Conservation (phyloP, 495 filamentous ascomycete species). For the Rhypophila decipiens region DNA sequence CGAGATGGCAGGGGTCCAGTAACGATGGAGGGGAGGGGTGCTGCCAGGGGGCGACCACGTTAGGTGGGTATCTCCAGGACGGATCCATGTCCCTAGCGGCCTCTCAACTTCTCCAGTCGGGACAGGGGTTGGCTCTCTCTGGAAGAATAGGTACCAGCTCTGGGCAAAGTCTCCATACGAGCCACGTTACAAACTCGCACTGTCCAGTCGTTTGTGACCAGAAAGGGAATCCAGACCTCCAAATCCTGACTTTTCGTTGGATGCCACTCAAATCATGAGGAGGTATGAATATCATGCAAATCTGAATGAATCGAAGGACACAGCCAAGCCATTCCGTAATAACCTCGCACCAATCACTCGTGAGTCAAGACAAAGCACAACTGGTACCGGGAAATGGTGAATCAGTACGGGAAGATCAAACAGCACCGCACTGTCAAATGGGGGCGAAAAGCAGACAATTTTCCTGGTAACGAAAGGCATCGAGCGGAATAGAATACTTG, state of each 20-base stretch:
- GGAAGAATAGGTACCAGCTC: not conserved
- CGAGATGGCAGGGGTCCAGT: slow-evolving; percentile 10
- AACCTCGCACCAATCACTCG: no score
- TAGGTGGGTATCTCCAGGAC: slow-evolving; percentile 2
- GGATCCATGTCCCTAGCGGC: slow-evolving; percentile 13
- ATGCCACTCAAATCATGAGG: no score
- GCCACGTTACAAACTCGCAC: not conserved
- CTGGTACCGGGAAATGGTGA: not conserved
- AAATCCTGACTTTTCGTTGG: no score
- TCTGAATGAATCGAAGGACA: slow-evolving; percentile 1
- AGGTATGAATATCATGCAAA: no score
- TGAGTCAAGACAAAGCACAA: no score
- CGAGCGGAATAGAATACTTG: not conserved
- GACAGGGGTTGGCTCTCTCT: slow-evolving; percentile 1
- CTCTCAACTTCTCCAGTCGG: slow-evolving; percentile 1
- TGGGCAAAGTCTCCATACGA: not conserved
- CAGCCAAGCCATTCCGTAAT: not conserved
- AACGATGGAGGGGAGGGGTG: slow-evolving; percentile 4
- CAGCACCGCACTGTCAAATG: not conserved
- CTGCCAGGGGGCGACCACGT: slow-evolving; percentile 4
- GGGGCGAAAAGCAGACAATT: not conserved
- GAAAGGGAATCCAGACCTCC: no score
- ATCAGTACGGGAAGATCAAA: not conserved
- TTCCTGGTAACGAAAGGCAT: not conserved
- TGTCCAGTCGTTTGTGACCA: not conserved